Conservation (phyloP, 176 grass and related monocot species). For the Oryza rufipogon region DNA sequence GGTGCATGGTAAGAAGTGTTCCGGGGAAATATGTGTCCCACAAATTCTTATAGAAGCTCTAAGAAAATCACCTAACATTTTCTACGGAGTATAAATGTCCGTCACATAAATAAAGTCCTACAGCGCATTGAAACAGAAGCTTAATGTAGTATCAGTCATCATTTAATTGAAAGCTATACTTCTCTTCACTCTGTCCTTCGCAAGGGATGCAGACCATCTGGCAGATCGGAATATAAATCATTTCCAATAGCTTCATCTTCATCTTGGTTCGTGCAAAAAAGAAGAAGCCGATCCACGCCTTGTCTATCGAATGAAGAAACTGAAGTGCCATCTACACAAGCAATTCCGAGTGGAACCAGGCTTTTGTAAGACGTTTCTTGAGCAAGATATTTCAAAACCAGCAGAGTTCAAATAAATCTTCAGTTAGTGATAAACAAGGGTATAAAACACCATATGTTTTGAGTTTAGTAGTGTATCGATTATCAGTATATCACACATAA, state of each 20-base stretch:
- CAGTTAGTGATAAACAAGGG: background rate
- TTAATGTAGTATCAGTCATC: too few species aligned
- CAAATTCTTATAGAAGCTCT: too few species aligned
- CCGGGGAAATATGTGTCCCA: too few species aligned
- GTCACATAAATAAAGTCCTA: too few species aligned
- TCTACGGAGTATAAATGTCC: too few species aligned
- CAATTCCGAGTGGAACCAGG: constrained; percentile 71
- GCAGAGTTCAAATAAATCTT: constrained; percentile 30
- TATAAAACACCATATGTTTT: background rate
- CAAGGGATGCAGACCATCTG: constrained; percentile 51
- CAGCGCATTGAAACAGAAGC: too few species aligned
- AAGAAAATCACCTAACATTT: too few species aligned
- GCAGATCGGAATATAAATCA: constrained; percentile 23
- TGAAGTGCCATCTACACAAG: constrained; percentile 66
- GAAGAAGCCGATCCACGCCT: constrained; percentile 69
- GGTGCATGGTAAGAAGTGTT: too few species aligned
- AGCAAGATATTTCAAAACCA: constrained; percentile 74
- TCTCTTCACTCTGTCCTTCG: constrained; percentile 41
- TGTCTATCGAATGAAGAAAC: constrained; percentile 69
- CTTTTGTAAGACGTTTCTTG: constrained; percentile 60
- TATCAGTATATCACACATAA: too few species aligned
- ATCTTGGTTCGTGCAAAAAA: constrained; percentile 52
- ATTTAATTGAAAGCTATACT: background rate
- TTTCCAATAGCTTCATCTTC: constrained; percentile 41
- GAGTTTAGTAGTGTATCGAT: too few species aligned